Evolutionary conservation across 75 land plant species (phyloP), one percentile per base, ranked within the genome.

Genomic region (Sequoiadendron giganteum): DNA sequence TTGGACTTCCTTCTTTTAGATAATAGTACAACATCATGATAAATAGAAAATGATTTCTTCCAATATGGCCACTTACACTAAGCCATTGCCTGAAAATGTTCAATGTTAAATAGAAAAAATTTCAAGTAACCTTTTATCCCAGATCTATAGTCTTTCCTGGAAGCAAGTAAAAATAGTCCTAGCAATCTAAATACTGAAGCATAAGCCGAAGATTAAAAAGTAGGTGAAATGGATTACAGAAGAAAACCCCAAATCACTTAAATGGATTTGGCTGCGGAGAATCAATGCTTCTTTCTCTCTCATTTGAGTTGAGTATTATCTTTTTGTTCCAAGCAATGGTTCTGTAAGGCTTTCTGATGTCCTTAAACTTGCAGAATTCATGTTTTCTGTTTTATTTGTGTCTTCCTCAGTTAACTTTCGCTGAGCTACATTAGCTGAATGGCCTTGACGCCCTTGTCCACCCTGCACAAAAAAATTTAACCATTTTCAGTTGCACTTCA

Each of bases 291-390:
- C 34, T 30, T 65, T 65, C 75, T 72, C 73, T 32, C 77, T 34
- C 77, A 10, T 73, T 34, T 73, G 34, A 21, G 38, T 15, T 89
- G 90, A 73, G 72, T 70, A 47, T 36, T 55, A 87, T 79, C 56
- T 77, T 43, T 36, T 88, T 83, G 85, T 58, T 55, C 85, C 88
- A 42, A 88, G 54, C 47, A 88, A 47, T 81, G 88, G 85, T 55
- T 88, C 88, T 42, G 49, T 10, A 43, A 83, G 65, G 75, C 48
- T 68, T 10, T n/a, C 72, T 61, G 83, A 73, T 42, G 16, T 83
- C 43, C 85, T 88, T 25, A 8, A 65, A 25, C 28, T 65, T 3
- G 72, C 88, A 25, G 85, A 88, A 58, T 82, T 82, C 39, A 7
- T 9, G 42, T 82, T 82, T 45, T 82, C 84, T 42, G 45, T 82